Conservation (phyloP, 331 rosid species). For the Erythrophleum ivorense region DNA sequence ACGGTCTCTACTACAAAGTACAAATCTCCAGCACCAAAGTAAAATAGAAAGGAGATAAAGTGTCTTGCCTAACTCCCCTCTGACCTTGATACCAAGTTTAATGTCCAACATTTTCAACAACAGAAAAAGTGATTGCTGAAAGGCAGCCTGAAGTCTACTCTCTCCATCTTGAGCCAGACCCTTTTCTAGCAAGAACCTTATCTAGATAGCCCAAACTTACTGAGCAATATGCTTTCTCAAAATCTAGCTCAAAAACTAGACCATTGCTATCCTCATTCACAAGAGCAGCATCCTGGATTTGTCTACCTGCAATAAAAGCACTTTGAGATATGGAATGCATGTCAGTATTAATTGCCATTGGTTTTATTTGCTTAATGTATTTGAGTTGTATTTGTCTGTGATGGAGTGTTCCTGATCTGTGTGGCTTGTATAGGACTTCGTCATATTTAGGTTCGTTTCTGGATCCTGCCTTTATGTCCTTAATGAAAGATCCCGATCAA, state of each 20-base stretch:
- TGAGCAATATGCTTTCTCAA: not conserved
- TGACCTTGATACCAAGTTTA: not conserved
- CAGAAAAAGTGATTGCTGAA: not conserved
- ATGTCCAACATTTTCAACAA: not conserved
- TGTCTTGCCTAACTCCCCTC: slow-evolving; percentile 3
- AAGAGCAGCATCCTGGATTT: not conserved
- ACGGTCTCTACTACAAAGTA: not conserved
- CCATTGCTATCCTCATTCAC: not conserved
- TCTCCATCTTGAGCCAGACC: not conserved
- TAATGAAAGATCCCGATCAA: slow-evolving; percentile 97
- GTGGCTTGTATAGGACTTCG: slow-evolving; percentile 65
- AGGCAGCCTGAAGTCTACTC: not conserved
- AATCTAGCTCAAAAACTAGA: slow-evolving; percentile 4
- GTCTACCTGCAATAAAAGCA: not conserved
- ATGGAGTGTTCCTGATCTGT: slow-evolving; percentile 15
- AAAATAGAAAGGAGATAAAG: not conserved
- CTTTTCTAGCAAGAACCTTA: not conserved
- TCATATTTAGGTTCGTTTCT: slow-evolving; percentile 77
- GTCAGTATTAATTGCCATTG: slow-evolving; percentile 17
- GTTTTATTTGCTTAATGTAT: slow-evolving; percentile 13
- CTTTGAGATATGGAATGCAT: not conserved
- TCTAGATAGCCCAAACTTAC: not conserved
- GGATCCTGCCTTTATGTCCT: slow-evolving; percentile 99
- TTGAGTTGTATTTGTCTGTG: not conserved
- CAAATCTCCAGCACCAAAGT: not conserved